These are phyloP conservation scores for Incumbomyces delicatus DNA, from an alignment of 2,329 filamentous ascomycete genomes.

Conservation along the genomic window DNA sequence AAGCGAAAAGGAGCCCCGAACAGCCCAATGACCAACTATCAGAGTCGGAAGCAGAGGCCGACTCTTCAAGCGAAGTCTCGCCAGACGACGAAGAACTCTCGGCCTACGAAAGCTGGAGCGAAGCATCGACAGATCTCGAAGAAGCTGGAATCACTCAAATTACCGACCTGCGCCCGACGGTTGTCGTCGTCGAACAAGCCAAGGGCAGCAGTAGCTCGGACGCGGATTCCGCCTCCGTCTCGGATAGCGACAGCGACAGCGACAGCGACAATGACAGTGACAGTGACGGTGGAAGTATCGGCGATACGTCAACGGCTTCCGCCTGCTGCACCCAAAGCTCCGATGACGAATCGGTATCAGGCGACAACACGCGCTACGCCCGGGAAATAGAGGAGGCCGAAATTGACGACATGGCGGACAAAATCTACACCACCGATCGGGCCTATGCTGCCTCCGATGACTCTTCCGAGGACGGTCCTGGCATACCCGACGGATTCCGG, in stretches of 20 bases:
- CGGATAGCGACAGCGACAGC: no score
- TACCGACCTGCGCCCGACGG: not conserved
- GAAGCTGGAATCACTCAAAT: not conserved
- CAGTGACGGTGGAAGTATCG: no score
- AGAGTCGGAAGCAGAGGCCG: no score
- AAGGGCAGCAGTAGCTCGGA: not conserved
- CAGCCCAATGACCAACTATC: no score
- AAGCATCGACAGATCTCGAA: not conserved
- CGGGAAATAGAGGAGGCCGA: not conserved
- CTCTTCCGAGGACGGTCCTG: not conserved
- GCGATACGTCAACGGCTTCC: not conserved
- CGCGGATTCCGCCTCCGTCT: no score
- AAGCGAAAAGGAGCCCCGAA: no score
- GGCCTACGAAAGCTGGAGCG: constrained; percentile 2
- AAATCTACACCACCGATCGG: not conserved
- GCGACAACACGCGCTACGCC: not conserved
- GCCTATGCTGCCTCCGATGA: not conserved
- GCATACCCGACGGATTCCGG: no score
- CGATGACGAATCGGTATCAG: not conserved
- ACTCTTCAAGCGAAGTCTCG: no score
- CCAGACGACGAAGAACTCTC: not conserved
- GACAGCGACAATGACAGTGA: no score
- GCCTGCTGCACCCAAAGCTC: not conserved
- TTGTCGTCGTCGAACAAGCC: not conserved
- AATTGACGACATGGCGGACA: not conserved